These are phyloP conservation scores for Trapa incisa DNA, from an alignment of 345 rosid species.

Conservation along the genomic window DNA sequence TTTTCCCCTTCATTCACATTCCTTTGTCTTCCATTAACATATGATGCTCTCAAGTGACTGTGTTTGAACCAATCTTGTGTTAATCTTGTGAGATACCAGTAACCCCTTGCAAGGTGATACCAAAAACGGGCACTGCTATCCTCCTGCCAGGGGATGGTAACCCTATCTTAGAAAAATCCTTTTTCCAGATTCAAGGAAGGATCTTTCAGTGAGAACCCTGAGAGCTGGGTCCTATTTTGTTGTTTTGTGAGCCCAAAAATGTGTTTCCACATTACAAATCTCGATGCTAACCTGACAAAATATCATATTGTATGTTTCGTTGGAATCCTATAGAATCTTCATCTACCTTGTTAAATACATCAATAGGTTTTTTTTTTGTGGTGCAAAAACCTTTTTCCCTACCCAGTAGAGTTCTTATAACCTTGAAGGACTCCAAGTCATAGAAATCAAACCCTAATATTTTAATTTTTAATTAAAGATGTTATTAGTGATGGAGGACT, in stretches of 20 bases:
- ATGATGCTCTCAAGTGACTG: neutral
- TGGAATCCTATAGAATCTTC: constrained; percentile 19
- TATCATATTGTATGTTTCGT: constrained; percentile 12
- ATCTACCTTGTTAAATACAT: neutral
- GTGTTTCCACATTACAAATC: constrained; percentile 20
- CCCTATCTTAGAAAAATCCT: neutral
- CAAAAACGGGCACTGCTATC: neutral
- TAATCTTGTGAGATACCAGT: no score
- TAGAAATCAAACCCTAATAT: no score
- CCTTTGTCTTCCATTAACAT: neutral
- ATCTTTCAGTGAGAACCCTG: constrained; percentile 28
- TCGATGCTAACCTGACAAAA: constrained; percentile 26
- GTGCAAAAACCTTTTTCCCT: no score
- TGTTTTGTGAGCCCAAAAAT: constrained; percentile 9
- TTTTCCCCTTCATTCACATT: constrained; percentile 6
- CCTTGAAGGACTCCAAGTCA: no score
- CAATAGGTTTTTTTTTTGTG: constrained; percentile 10
- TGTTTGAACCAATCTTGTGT: neutral
- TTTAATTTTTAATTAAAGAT: no score
- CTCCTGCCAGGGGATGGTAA: neutral
- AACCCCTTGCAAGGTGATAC: no score
- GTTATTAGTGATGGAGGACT: neutral
- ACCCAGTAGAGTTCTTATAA: no score
- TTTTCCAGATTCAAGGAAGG: constrained; percentile 5
- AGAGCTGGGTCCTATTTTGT: constrained; percentile 25